Percentiles rank a stretch among this genome's conserved stretches.
Conservation (phyloP, 2,329 filamentous ascomycete species). For the Fusarium subglutinans region DNA sequence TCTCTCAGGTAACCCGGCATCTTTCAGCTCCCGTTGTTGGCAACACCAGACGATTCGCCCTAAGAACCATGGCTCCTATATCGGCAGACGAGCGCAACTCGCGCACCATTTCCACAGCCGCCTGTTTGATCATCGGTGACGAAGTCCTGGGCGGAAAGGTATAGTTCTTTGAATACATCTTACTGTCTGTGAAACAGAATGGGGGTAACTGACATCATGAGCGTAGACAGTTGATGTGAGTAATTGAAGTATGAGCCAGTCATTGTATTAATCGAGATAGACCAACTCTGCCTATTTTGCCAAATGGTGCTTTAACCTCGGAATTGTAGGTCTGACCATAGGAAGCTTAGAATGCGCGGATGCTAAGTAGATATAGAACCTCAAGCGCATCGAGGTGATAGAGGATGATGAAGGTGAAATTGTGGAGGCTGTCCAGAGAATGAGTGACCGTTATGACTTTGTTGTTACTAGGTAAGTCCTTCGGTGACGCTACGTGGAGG, state of each 20-base stretch:
- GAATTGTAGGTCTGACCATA: conserved; percentile 58
- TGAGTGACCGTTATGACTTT: conserved; percentile 92
- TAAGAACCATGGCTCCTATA: conserved; percentile 52
- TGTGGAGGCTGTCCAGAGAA: conserved; percentile 83
- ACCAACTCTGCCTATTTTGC: conserved; percentile 72
- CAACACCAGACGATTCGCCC: conserved; percentile 48
- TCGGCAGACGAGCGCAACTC: conserved; percentile 64
- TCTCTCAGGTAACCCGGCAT: conserved; percentile 79
- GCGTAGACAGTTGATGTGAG: conserved; percentile 53
- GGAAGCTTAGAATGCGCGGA: neutral
- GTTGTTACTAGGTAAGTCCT: conserved; percentile 79
- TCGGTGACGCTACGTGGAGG: neutral
- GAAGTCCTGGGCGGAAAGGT: conserved; percentile 96
- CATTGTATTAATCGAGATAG: conserved; percentile 48
- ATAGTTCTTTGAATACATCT: conserved; percentile 13
- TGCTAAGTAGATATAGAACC: conserved; percentile 55
- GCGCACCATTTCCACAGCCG: conserved; percentile 85
- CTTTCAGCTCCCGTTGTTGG: conserved; percentile 53
- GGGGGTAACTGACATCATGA: conserved; percentile 1
- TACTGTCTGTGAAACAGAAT: neutral
- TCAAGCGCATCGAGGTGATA: conserved; percentile 92
- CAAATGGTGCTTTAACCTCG: conserved; percentile 70
- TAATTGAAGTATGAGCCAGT: conserved; percentile 8
- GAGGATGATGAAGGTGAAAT: conserved; percentile 93
- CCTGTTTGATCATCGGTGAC: conserved; percentile 95